Evolutionary conservation across 768 basidiomycete genomes (phyloP).

Genomic region (Boletus subparvulus): DNA sequence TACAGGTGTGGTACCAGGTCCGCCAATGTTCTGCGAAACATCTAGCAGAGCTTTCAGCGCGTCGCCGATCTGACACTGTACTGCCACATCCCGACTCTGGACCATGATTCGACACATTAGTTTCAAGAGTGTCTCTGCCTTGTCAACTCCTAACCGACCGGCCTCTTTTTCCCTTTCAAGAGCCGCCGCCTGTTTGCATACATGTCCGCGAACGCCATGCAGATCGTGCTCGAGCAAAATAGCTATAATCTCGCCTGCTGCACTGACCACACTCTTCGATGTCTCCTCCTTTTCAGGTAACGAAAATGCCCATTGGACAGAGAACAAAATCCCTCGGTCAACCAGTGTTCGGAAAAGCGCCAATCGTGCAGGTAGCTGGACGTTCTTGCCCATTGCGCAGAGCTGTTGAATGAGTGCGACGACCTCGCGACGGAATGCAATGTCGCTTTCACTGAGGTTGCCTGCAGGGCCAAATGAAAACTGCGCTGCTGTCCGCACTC

Average conservation of each 20-base stretch:
- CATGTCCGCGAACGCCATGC: constrained; percentile 79
- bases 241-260: constrained; percentile 83
- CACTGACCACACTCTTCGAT: constrained; percentile 64
- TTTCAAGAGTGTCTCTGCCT: constrained; percentile 71
- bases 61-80: constrained; percentile 91
- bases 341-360: constrained; percentile 83
- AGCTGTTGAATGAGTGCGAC: constrained; percentile 89
- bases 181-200: constrained; percentile 77
- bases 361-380: constrained; percentile 85
- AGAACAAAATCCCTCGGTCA: constrained; percentile 84
- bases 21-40: constrained; percentile 49
- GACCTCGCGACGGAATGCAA: constrained; percentile 67
- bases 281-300: constrained; percentile 56
- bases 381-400: constrained; percentile 94
- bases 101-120: constrained; percentile 76
- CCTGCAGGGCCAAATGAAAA: constrained; percentile 62
- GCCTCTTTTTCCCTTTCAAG: constrained; percentile 63
- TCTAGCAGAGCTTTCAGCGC: constrained; percentile 82
- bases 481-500: constrained; percentile 19
- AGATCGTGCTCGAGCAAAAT: constrained; percentile 89
- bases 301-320: constrained; percentile 91
- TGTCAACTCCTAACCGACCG: constrained; percentile 56
- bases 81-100: constrained; percentile 77
- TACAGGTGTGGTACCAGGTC: constrained; percentile 39
- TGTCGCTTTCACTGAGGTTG: constrained; percentile 53